Conservation (phyloP, 345 rosid species). For the Gossypium longicalyx region DNA sequence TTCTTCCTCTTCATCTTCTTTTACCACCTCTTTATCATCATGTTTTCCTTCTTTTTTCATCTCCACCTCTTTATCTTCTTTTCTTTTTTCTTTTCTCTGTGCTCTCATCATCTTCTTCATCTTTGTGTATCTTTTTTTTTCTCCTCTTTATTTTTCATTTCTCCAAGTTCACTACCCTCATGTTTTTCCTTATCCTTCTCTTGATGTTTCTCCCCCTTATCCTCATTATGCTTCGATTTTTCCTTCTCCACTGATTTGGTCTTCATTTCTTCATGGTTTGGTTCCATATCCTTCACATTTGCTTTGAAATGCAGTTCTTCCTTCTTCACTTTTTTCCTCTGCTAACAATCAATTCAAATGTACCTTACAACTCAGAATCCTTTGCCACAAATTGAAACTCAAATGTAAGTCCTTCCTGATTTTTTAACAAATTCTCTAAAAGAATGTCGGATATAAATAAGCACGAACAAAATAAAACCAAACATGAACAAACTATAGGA, state of each 20-base stretch:
- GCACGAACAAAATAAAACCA: neutral
- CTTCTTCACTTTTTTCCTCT: slow-evolving; percentile 39
- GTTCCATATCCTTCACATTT: slow-evolving; percentile 39
- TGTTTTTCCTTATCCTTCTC: neutral
- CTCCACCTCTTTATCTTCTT: too few relatives aligned
- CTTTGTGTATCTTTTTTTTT: neutral
- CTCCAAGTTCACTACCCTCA: neutral
- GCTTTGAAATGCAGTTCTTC: slow-evolving; percentile 51
- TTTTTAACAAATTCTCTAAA: slow-evolving; percentile 22
- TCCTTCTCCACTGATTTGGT: slow-evolving; percentile 20
- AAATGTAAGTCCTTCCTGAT: slow-evolving; percentile 14
- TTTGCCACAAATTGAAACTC: slow-evolving; percentile 13
- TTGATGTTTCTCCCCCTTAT: slow-evolving; percentile 15
- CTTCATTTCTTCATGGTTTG: slow-evolving; percentile 7
- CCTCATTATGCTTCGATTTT: neutral
- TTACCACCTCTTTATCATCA: too few relatives aligned
- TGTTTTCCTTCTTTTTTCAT: too few relatives aligned
- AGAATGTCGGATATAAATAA: neutral
- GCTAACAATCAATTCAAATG: slow-evolving; percentile 27
- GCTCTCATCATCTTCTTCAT: neutral
- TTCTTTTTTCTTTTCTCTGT: too few relatives aligned
- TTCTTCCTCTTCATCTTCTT: too few relatives aligned
- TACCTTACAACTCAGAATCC: slow-evolving; percentile 24
- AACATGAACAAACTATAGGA: neutral
- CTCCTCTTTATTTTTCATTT: neutral